Conservation (phyloP, 441 rosid genomes). For the Omphalea diandra region DNA sequence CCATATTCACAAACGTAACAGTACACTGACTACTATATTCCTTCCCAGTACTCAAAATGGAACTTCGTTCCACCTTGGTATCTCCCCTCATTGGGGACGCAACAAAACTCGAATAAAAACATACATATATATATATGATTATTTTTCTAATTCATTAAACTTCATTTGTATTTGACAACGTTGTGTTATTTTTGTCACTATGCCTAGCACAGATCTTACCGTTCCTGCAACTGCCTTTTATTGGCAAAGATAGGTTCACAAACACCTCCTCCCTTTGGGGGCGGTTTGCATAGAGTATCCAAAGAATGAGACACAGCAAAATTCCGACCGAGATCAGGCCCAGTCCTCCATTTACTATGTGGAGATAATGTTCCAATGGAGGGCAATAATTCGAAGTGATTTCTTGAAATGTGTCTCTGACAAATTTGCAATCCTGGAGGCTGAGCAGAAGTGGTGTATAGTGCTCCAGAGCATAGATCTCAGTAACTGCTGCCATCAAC, state of each 20-base stretch:
- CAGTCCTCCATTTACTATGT: conserved; percentile 70
- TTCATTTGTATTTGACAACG: conserved; percentile 20
- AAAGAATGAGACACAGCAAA: conserved; percentile 76
- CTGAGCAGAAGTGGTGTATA: conserved; percentile 82
- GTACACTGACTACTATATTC: neutral
- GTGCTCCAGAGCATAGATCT: conserved; percentile 78
- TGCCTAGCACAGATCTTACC: conserved; percentile 14
- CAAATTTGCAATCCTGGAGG: conserved; percentile 85
- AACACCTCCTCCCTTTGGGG: conserved; percentile 98
- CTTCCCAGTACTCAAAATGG: conserved; percentile 34
- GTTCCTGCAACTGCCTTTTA: conserved; percentile 23
- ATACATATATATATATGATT: neutral
- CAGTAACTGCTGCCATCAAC: conserved; percentile 70
- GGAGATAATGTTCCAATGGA: conserved; percentile 63
- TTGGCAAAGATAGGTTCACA: conserved; percentile 40
- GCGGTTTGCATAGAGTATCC: conserved; percentile 93
- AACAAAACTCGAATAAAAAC: conserved; percentile 1
- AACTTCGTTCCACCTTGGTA: conserved; percentile 45
- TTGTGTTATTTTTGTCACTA: neutral
- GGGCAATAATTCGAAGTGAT: conserved; percentile 72
- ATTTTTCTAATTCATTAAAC: conserved; percentile 24
- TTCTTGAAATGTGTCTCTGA: conserved; percentile 66
- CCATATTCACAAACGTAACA: neutral
- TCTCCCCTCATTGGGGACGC: conserved; percentile 16
- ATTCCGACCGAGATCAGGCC: conserved; percentile 83